These are phyloP conservation scores for Tinospora cordifolia DNA, from an alignment of 164 flowering plant species.

Conservation along the genomic window DNA sequence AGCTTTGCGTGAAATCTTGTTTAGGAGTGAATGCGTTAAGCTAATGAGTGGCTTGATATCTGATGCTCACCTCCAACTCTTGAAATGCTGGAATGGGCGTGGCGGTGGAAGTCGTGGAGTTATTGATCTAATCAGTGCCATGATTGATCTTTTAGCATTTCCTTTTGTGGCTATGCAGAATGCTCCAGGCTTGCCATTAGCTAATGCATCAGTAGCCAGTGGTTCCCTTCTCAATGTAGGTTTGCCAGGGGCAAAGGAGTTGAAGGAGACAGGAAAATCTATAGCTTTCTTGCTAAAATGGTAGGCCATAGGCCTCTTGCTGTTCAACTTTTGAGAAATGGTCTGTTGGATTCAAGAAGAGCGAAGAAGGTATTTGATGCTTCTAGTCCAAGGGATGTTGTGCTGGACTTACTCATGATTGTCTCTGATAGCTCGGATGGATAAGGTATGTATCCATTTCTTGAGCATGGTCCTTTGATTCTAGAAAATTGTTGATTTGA, in stretches of 20 bases:
- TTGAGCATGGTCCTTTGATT: background rate
- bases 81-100: conserved; percentile 75
- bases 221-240: conserved; percentile 77
- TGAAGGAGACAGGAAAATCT: conserved; percentile 60
- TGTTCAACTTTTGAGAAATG: conserved; percentile 67
- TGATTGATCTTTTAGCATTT: conserved; percentile 86
- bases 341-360: conserved; percentile 63
- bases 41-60: conserved; percentile 49
- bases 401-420: conserved; percentile 70
- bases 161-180: conserved; percentile 89
- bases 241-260: conserved; percentile 69
- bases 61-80: conserved; percentile 65
- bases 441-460: conserved; percentile 50
- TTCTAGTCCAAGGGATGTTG: conserved; percentile 71
- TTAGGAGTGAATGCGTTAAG: conserved; percentile 56
- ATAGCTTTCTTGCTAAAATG: conserved; percentile 94
- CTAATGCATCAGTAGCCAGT: conserved; percentile 85
- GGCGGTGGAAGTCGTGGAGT: conserved; percentile 88
- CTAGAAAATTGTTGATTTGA: background rate
- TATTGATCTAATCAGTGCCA: conserved; percentile 55
- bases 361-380: conserved; percentile 50
- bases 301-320: conserved; percentile 54
- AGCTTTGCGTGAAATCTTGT: conserved; percentile 63
- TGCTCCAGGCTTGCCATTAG: conserved; percentile 60
- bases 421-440: conserved; percentile 95